Evolutionary conservation across 805 yeast genomes (phyloP).

Genomic region (Diddensiella santjacobensis): DNA sequence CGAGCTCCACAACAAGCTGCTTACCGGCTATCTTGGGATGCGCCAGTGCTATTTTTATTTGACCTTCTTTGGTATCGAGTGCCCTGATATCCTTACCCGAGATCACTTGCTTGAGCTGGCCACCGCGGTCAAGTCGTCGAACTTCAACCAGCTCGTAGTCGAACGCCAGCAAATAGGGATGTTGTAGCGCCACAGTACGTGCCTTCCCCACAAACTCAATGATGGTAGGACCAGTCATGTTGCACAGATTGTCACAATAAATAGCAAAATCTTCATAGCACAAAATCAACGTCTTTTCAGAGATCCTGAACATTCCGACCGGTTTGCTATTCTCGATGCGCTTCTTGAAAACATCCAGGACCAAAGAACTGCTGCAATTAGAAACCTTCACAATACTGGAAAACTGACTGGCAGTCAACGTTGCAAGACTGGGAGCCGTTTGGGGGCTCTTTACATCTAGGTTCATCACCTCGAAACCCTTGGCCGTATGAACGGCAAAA

Average conservation of each 20-base stretch:
- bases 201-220: conserved; percentile 40
- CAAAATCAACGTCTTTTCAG: conserved; percentile 50
- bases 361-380: conserved; percentile 39
- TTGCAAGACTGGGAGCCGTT: conserved; percentile 47
- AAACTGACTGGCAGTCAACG: conserved; percentile 15
- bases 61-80: conserved; percentile 38
- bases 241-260: conserved; percentile 51
- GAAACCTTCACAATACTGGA: conserved; percentile 24
- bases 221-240: conserved; percentile 37
- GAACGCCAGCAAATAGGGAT: conserved; percentile 49
- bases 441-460: conserved; percentile 54
- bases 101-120: conserved; percentile 55
- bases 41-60: conserved; percentile 48
- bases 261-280: conserved; percentile 71
- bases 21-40: conserved; percentile 63
- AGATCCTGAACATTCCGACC: conserved; percentile 60
- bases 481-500: conserved; percentile 60
- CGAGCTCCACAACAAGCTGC: conserved; percentile 51
- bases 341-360: conserved; percentile 31
- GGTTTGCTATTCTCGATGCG: conserved; percentile 45
- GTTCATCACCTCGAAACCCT: conserved; percentile 64
- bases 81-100: conserved; percentile 61
- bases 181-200: conserved; percentile 38
- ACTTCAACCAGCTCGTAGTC: conserved; percentile 69
- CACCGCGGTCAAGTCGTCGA: conserved; percentile 49